Evolutionary conservation across 2,329 filamentous ascomycete genomes (phyloP).

Genomic region (Didymella glomerata): DNA sequence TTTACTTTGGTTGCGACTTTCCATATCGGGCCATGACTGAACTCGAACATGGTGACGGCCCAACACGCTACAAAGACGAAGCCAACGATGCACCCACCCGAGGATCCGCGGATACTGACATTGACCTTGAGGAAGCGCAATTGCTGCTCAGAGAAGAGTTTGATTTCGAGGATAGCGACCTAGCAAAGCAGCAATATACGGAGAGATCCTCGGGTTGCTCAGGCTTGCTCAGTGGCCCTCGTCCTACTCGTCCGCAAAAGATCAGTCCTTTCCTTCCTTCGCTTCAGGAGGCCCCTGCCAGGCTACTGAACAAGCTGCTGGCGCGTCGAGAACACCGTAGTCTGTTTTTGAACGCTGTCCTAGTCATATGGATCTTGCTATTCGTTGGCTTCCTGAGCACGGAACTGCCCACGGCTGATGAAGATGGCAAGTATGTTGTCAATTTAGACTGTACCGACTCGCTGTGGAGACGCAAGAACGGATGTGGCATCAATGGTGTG

Average conservation of each 20-base stretch:
- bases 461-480: slow-evolving; percentile 75
- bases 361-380: slow-evolving; percentile 70
- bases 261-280: slow-evolving; percentile 65
- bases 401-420: slow-evolving; percentile 64
- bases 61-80: slow-evolving; percentile 16
- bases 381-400: slow-evolving; percentile 72
- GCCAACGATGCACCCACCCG: slow-evolving; percentile 17
- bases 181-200: slow-evolving; percentile 3
- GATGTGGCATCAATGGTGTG: slow-evolving; percentile 76
- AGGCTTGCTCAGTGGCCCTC: slow-evolving; percentile 54
- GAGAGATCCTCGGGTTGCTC: slow-evolving; percentile 17
- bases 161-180: slow-evolving; percentile 35
- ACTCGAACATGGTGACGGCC: neutral
- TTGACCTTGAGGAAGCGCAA: slow-evolving; percentile 38
- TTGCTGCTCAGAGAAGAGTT: slow-evolving; percentile 39
- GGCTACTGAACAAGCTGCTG: slow-evolving; percentile 64
- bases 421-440: slow-evolving; percentile 71
- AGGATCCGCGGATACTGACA: slow-evolving; percentile 25
- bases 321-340: slow-evolving; percentile 65
- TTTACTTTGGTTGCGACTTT: neutral
- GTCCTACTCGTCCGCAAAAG: slow-evolving; percentile 53
- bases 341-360: slow-evolving; percentile 63
- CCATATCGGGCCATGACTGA: slow-evolving; percentile 1
- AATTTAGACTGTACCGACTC: slow-evolving; percentile 73
- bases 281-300: slow-evolving; percentile 71